Evolutionary conservation across 1,139 yeast genomes (phyloP).

Genomic region (Blastobotrys petasosporus): DNA sequence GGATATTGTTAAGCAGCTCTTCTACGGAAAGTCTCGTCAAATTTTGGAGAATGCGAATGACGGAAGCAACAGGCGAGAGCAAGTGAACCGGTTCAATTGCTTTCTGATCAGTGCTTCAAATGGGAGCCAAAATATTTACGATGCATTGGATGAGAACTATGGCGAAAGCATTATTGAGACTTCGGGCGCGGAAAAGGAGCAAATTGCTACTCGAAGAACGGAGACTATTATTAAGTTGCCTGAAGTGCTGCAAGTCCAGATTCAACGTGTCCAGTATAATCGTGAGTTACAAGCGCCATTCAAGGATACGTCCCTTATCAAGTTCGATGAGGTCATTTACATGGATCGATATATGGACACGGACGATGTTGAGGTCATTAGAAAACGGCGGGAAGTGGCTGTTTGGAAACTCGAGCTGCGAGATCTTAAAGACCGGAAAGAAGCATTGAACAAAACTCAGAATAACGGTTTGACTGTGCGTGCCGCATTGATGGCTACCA

Average conservation of each 20-base stretch:
- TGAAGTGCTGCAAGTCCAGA: conserved; percentile 79
- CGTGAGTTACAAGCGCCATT: conserved; percentile 66
- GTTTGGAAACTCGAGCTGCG: conserved; percentile 57
- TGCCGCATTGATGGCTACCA: conserved; percentile 43
- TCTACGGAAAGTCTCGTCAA: conserved; percentile 69
- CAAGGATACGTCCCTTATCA: conserved; percentile 75
- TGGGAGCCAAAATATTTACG: conserved; percentile 83
- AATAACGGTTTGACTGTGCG: conserved; percentile 23
- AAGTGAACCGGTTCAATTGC: conserved; percentile 72
- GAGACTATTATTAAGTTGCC: conserved; percentile 71
- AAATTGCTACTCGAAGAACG: conserved; percentile 51
- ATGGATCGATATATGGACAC: conserved; percentile 85
- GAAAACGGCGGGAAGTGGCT: conserved; percentile 53
- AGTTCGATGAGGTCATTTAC: conserved; percentile 69
- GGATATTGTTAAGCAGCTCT: conserved; percentile 70
- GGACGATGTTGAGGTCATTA: conserved; percentile 49
- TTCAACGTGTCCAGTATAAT: conserved; percentile 89
- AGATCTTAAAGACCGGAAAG: conserved; percentile 41
- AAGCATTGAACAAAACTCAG: conserved; percentile 40
- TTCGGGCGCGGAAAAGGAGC: conserved; percentile 51
- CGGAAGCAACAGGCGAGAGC: conserved; percentile 44
- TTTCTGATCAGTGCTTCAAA: conserved; percentile 71
- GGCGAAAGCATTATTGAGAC: conserved; percentile 65
- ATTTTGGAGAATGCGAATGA: conserved; percentile 38
- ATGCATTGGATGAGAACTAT: conserved; percentile 80